Base-by-base conservation (phyloP, 495 filamentous ascomycete genomes). In the Penicillium taxi region DNA sequence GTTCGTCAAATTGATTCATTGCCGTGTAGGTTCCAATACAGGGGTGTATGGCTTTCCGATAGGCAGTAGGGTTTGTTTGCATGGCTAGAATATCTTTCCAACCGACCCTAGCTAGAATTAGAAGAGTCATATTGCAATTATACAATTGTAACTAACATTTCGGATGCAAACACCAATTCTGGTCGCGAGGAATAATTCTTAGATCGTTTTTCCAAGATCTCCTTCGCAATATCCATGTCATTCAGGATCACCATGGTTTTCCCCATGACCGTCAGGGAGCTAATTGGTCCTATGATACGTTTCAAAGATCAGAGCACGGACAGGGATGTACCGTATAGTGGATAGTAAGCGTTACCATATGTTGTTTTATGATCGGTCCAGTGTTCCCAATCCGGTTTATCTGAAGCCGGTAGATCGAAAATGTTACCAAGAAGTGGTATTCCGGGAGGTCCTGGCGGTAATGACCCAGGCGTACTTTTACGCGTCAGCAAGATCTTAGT, bases 241-340 rank as follows among this genome's bases (percentile, higher is more conserved):
- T 71, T 62, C 13, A 75, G 31, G 32, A 75, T 64, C 8, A 73
- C 40, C 3, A 73, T 56, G 1, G 68, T 67, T 42, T 69, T 58
- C 1, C 67, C 70, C 29, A 69, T 44, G 2, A 70, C 51, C 1
- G 62, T 69, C 5, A 75, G 31, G 12, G 69, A 75, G 41, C 68
- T 74, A 11, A 75, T 59, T 0, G 66, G 61, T 4, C 70, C 50
- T 57, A 20, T 21, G n/a, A 21, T 22, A 3, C 5, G 7, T 17
- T 18, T 14, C 0, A 5, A 3, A n/a, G 7, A 6, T 14, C 8
- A n/a, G 16, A 5, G 8, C 9, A 5, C 2, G n/a, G n/a, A n/a
- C n/a, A 12, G 6, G 13, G 6, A 6, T 27, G 6, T n/a, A n/a
- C n/a, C n/a, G n/a, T n/a, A n/a, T n/a, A n/a, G n/a, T n/a, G n/a